These are phyloP conservation scores for Rhodotorula sp. DNA, from an alignment of 1,284 basidiomycete species.

Conservation along the genomic window DNA sequence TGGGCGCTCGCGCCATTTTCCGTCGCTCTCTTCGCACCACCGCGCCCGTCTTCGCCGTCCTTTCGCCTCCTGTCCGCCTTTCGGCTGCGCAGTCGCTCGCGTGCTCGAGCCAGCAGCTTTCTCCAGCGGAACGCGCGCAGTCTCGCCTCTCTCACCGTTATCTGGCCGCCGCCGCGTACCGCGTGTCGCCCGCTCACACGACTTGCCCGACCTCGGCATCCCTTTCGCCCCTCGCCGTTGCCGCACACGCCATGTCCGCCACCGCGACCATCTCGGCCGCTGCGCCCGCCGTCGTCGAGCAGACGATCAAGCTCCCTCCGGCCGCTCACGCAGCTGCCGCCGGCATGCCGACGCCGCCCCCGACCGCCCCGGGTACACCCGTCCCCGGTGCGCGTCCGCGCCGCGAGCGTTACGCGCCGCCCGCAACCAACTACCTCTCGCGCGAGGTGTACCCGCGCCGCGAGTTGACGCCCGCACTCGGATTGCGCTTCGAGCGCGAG, in stretches of 20 bases:
- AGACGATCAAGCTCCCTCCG: background rate
- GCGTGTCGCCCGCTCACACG: background rate
- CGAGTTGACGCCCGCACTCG: conserved; percentile 30
- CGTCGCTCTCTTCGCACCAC: no score
- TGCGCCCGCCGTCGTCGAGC: background rate
- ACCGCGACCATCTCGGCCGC: background rate
- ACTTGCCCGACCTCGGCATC: background rate
- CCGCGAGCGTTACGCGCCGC: conserved; percentile 13
- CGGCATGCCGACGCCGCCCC: conserved; percentile 6
- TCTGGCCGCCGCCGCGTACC: no score
- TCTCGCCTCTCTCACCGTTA: no score
- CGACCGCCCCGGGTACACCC: conserved; percentile 1
- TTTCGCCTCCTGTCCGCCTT: no score
- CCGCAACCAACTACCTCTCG: conserved; percentile 12
- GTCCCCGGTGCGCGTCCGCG: background rate
- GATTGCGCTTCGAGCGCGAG: conserved; percentile 21
- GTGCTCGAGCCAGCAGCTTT: no score
- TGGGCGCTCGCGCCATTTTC: no score
- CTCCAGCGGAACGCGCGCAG: no score
- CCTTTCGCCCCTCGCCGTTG: background rate
- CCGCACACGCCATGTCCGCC: conserved; percentile 1
- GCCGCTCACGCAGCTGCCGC: background rate
- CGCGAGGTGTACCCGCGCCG: background rate
- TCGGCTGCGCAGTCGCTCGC: no score
- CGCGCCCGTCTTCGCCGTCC: no score